phyloP scores from a whole-genome alignment of 169 alveolate genomes.

The Ichthyophthirius multifiliis region DNA sequence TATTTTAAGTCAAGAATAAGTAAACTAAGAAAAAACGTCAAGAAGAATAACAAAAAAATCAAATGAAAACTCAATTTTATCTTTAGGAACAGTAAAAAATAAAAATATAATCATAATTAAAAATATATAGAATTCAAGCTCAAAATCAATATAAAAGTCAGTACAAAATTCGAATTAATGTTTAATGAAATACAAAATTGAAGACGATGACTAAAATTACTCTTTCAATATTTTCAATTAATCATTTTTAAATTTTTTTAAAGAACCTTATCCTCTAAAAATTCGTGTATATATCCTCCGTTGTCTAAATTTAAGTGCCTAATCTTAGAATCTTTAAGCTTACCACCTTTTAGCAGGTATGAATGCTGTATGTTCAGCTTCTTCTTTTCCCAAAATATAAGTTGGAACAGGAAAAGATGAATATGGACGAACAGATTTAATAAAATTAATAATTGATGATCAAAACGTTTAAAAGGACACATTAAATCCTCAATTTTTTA shows the following conservation, averaged over 20 bases:
- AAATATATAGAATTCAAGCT: no score
- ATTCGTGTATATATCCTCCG: slow-evolving; percentile 61
- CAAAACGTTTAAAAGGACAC: slow-evolving; percentile 41
- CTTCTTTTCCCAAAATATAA: background rate
- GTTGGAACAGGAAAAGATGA: slow-evolving; percentile 24
- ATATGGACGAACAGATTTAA: slow-evolving; percentile 30
- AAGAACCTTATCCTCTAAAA: slow-evolving; percentile 12
- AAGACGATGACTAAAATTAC: slow-evolving; percentile 4
- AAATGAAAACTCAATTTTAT: no score
- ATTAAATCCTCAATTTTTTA: slow-evolving; percentile 69
- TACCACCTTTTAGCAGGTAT: slow-evolving; percentile 68
- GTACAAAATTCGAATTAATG: no score
- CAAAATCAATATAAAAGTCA: no score
- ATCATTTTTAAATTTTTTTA: slow-evolving; percentile 34
- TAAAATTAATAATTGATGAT: slow-evolving; percentile 54
- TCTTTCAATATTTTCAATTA: slow-evolving; percentile 42
- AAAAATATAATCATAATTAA: no score
- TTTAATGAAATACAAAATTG: no score
- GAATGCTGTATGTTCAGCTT: slow-evolving; percentile 16
- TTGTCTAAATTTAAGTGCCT: slow-evolving; percentile 69
- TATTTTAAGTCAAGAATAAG: background rate
- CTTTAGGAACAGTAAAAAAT: no score
- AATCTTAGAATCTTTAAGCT: slow-evolving; percentile 46
- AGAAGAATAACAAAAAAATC: background rate
- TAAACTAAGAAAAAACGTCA: background rate